Percentiles rank a stretch among this genome's conserved stretches.
These are phyloP conservation scores for Cercospora berteroae DNA, from an alignment of 2,329 filamentous ascomycete genomes.

Conservation along the genomic window DNA sequence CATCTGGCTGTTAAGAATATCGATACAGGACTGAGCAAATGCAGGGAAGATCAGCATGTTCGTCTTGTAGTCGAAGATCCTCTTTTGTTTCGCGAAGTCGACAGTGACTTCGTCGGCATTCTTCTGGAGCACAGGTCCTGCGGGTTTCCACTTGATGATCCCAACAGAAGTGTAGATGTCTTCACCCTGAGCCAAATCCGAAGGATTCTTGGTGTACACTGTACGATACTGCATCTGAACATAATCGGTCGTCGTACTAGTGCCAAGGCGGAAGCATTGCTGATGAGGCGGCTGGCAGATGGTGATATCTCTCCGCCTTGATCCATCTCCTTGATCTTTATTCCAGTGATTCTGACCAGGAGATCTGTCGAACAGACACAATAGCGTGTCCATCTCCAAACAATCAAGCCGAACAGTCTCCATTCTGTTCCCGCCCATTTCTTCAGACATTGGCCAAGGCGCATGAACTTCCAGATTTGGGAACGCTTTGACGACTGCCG, in stretches of 20 bases:
- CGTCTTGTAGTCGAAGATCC: constrained; percentile 7
- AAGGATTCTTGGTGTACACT: background rate
- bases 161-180: background rate
- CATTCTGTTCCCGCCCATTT: constrained; percentile 3
- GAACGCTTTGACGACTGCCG: constrained; percentile 2
- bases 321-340: constrained; percentile 7
- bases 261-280: constrained; percentile 11
- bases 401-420: background rate
- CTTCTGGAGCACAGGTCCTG: background rate
- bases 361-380: background rate
- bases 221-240: constrained; percentile 5
- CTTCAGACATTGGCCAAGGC: background rate
- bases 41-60: constrained; percentile 7
- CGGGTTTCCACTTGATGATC: background rate
- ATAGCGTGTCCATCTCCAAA: background rate
- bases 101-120: background rate
- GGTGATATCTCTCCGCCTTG: constrained; percentile 4
- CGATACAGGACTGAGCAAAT: constrained; percentile 7
- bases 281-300: constrained; percentile 11
- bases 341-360: constrained; percentile 4
- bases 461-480: constrained; percentile 8
- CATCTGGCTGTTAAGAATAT: constrained; percentile 4
- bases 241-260: background rate
- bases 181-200: background rate
- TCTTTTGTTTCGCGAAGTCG: background rate